Evolutionary conservation across 768 basidiomycete species (phyloP).

Genomic region (Kwoniella europaea): DNA sequence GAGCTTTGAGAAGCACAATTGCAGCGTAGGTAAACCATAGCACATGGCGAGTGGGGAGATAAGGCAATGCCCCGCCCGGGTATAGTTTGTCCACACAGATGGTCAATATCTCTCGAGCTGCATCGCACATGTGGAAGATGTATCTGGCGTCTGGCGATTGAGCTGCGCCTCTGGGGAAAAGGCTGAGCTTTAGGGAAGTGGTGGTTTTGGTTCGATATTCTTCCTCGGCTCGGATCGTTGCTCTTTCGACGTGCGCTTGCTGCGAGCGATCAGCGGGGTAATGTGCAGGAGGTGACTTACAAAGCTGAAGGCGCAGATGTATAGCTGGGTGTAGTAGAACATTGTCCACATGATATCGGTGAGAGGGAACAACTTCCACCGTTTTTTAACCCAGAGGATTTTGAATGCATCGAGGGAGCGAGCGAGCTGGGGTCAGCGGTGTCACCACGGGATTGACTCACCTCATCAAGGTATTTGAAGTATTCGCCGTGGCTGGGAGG

Average conservation of each 20-base stretch:
- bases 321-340: conserved; percentile 49
- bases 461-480: conserved; percentile 55
- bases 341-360: conserved; percentile 48
- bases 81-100: conserved; percentile 52
- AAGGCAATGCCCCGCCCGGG: conserved; percentile 51
- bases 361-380: conserved; percentile 47
- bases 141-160: conserved; percentile 49
- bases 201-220: conserved; percentile 29
- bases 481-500: conserved; percentile 43
- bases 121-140: conserved; percentile 55
- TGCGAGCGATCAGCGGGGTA: conserved; percentile 6
- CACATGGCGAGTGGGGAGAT: conserved; percentile 49
- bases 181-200: conserved; percentile 31
- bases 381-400: conserved; percentile 43
- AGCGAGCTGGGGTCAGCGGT: conserved; percentile 18
- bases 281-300: conserved; percentile 29
- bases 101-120: conserved; percentile 46
- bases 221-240: conserved; percentile 48
- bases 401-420: conserved; percentile 50
- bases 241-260: conserved; percentile 53
- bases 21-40: conserved; percentile 56
- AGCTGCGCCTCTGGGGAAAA: conserved; percentile 53
- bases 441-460: conserved; percentile 7
- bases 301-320: conserved; percentile 52
- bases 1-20: conserved; percentile 52